Base-by-base conservation (phyloP, 116 monocot species). In the Trichopus zeylanicus region DNA sequence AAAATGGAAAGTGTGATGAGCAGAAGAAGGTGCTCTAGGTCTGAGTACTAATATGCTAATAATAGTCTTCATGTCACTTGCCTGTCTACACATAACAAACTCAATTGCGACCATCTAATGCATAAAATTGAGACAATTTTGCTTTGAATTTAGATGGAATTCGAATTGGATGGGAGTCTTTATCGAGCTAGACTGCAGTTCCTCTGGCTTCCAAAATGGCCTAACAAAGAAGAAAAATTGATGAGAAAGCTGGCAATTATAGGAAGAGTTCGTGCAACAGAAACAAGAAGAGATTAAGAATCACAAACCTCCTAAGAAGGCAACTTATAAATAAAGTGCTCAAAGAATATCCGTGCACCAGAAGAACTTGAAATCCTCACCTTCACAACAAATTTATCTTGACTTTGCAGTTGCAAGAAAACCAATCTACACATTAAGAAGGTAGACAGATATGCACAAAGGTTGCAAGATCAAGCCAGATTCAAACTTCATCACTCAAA, bases 341-440 rank as follows among this genome's bases (percentile, higher is more conserved):
- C 84, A 20, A 93, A 76, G 25, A 77, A 66, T 55, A 93, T 51
- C 6, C 88, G 60, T 26, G 72, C 84, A 56, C 74, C 84, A 29
- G 84, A 72, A 25, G 67, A 48, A 31, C 78, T 55, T 12, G 64
- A 79, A 32, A 88, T 71, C 59, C 85, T 76, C 19, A 93, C 93
- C 64, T 85, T 88, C 47, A 93, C 84, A 58, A 88, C 70, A 68
- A 93, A 93, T 62, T 54, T 83, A 31, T 92, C 86, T 35, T 75
- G 55, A 57, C 79, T 80, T 86, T 91, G 79, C 30, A 88, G 61
- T 30, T 42, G 42, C 42, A 42, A 42, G 37, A 15, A 42, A 13
- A n/a, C n/a, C n/a, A n/a, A 13, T 42, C 13, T 42, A 12, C n/a
- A 13, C 13, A 42, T 16, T 37, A 37, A 4, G 42, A n/a, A n/a